Evolutionary conservation across 23 red algal species (phyloP).

Genomic region (Gracilaria caudata): DNA sequence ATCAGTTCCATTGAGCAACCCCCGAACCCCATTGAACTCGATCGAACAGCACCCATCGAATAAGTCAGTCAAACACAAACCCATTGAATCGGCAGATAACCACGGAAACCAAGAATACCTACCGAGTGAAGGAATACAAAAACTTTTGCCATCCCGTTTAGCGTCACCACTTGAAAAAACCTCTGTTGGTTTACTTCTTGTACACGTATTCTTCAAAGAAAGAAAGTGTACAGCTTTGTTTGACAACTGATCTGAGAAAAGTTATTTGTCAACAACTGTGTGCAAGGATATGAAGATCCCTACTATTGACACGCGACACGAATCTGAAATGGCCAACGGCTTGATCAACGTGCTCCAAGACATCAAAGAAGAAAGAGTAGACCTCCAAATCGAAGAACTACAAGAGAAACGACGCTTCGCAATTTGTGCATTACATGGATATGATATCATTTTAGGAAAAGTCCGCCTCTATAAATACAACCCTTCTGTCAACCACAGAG

Average conservation of each 20-base stretch:
- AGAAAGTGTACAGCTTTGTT: conserved; percentile 18
- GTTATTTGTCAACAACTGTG: neutral
- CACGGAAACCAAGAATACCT: neutral
- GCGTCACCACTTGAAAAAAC: conserved; percentile 4
- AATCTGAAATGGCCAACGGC: conserved; percentile 9
- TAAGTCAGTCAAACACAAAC: neutral
- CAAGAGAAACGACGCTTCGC: conserved; percentile 17
- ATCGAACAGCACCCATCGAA: neutral
- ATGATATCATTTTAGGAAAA: conserved; percentile 31
- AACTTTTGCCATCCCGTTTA: neutral
- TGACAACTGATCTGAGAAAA: neutral
- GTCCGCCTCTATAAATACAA: conserved; percentile 4
- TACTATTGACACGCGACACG: neutral
- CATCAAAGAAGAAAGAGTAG: neutral
- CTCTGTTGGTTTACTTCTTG: neutral
- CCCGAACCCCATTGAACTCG: neutral
- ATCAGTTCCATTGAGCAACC: neutral
- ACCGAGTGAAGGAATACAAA: neutral
- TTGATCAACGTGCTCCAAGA: neutral
- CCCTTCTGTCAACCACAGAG: neutral
- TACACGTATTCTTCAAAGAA: neutral
- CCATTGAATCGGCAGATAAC: conserved; percentile 6
- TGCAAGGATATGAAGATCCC: neutral
- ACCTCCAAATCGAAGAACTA: neutral
- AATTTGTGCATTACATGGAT: conserved; percentile 3